Conservation (phyloP, 306 rosid species). For the Parietaria judaica region DNA sequence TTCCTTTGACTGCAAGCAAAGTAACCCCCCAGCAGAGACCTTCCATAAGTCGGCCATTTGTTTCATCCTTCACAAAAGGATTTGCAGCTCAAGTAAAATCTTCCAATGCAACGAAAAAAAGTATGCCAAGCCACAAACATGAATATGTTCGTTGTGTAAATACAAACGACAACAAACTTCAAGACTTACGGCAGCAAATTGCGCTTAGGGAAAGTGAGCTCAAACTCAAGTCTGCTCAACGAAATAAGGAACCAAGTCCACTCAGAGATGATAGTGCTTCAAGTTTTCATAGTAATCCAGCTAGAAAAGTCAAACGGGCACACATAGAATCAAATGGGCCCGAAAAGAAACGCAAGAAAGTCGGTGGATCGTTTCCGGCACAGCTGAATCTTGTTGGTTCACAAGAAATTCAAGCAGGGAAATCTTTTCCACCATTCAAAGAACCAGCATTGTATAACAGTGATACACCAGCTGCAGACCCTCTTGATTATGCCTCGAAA, state of each 20-base stretch:
- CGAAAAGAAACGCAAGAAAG: constrained; percentile 61
- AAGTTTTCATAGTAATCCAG: constrained; percentile 33
- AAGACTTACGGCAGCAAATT: constrained; percentile 91
- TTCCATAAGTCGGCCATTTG: constrained; percentile 37
- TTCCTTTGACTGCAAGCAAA: constrained; percentile 30
- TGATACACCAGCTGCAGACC: constrained; percentile 23
- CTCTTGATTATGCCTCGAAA: constrained; percentile 31
- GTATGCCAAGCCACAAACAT: constrained; percentile 33
- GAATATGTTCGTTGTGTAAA: constrained; percentile 42
- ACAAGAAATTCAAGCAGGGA: constrained; percentile 29
- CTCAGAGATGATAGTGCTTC: constrained; percentile 34
- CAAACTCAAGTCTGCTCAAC: constrained; percentile 66
- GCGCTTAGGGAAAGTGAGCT: constrained; percentile 79
- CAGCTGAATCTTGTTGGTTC: constrained; percentile 28
- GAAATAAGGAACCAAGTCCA: constrained; percentile 50
- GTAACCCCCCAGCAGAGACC: constrained; percentile 43
- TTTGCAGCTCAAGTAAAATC: constrained; percentile 40
- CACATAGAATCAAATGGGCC: constrained; percentile 48
- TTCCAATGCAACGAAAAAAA: constrained; percentile 35
- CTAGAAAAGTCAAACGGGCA: constrained; percentile 31
- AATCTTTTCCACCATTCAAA: constrained; percentile 35
- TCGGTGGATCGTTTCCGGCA: constrained; percentile 31
- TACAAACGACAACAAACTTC: constrained; percentile 48
- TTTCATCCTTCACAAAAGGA: constrained; percentile 28
- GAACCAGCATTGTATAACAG: constrained; percentile 28